phyloP scores from a whole-genome alignment of 306 rosid species.

The Pueraria montana region DNA sequence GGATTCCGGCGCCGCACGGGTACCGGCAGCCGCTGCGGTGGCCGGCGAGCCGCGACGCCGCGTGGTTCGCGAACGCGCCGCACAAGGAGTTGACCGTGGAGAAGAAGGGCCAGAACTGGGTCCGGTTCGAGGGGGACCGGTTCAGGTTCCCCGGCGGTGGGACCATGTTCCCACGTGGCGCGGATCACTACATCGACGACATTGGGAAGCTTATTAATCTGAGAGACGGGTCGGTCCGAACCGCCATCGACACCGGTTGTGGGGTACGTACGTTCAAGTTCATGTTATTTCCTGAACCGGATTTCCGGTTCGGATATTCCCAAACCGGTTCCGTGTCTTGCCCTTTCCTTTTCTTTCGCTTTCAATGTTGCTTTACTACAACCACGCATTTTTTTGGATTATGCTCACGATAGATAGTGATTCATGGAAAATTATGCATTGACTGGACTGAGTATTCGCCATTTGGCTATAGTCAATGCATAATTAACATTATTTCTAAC shows the following conservation, averaged over 20 bases:
- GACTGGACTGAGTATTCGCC: too few relatives aligned
- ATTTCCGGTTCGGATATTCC: not conserved
- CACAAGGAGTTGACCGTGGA: constrained; percentile 86
- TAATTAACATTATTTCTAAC: not conserved
- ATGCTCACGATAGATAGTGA: too few relatives aligned
- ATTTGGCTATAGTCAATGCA: not conserved
- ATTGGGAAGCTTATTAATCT: constrained; percentile 78
- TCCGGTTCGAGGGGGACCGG: constrained; percentile 66
- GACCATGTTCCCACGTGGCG: constrained; percentile 95
- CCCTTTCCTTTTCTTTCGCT: not conserved
- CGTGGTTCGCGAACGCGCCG: constrained; percentile 90
- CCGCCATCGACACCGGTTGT: constrained; percentile 98
- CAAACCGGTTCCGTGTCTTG: constrained; percentile 5
- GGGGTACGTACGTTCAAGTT: constrained; percentile 70
- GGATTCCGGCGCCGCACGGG: constrained; percentile 80
- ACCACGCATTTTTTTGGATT: not conserved
- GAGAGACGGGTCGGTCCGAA: constrained; percentile 76
- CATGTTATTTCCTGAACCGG: not conserved
- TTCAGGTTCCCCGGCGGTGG: constrained; percentile 96
- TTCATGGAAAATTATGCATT: too few relatives aligned
- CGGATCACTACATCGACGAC: constrained; percentile 80
- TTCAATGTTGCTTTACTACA: not conserved
- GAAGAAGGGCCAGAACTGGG: constrained; percentile 74
- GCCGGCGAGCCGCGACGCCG: constrained; percentile 85
- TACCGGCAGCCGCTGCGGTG: constrained; percentile 79